Base-by-base conservation (phyloP, 2,329 filamentous ascomycete genomes). In the Teratosphaeria viscida region DNA sequence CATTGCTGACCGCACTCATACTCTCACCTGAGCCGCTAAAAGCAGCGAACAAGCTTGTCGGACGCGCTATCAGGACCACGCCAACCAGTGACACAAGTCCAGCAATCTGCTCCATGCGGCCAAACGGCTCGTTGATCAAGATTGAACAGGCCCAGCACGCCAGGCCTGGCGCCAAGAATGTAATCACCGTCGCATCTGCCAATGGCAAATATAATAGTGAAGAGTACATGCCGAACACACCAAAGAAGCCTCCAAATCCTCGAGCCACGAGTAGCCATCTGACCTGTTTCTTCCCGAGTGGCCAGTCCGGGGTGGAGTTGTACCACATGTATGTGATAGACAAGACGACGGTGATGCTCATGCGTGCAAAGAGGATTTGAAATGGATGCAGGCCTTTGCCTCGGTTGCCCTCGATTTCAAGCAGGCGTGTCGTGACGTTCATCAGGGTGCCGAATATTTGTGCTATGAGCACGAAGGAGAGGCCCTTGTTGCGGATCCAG, bases 111-210 rank as follows among this genome's bases (percentile, higher is more conserved):
- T 95, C 90, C 49, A 82, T 82, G 27, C 84, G 80, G 1, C 88
- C 90, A 70, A 92, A 96, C 0, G 88, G 87, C 66, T 96, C 90
- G 57, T 85, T 82, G 59, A 86, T 81, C 43, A 92, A 75, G 59
- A 91, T 77, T 39, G 88, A 90, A 71, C 90, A 95, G 19, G 88
- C 81, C 76, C 92, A 90, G 60, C 89, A 90, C 23, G 89, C 83
- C 5, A 95, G 79, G 14, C 86, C 87, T 0, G 92, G 92, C 0
- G 88, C 84, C 5, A 96, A 80, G 70, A 96, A 96, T 8, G 90
- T 94, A 57, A 96, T 87, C 37, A 96, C 91, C 0, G 89, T 94
- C 2, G 91, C 90, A 71, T 96, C 91, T 16, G 90, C 88, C 2
- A 96, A 80, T 0, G 90, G 89, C 2, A 96, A 82, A 67, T 95